Evolutionary conservation across 352 stramenopile genomes (phyloP), one percentile per base, ranked within the genome.

Genomic region (Globisporangium perplexum): DNA sequence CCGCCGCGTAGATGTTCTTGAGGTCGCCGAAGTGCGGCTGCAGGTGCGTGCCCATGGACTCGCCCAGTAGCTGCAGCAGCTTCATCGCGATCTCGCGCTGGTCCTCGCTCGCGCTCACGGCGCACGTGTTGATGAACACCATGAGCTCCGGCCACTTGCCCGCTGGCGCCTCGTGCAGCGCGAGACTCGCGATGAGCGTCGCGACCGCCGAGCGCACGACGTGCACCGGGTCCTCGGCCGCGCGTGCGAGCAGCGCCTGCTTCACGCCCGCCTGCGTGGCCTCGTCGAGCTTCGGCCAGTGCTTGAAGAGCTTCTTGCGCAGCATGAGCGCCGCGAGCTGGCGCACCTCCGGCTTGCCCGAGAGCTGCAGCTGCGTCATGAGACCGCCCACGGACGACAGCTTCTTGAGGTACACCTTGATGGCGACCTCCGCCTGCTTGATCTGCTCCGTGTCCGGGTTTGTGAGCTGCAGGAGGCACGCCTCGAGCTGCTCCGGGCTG

Each of bases 351-450:
- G 75, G 66, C 59, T 88, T 84, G 46, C 47, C 50, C 61, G 85
- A 95, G 61, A 71, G 69, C 72, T 88, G 82, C 56, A 97, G 69
- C 64, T 97, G 86, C 61, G 86, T 92, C 55, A 98, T 87, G 60
- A 98, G 72, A 1, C 86, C 85, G 48, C 75, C 70, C 30, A 98
- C 86, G 24, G 66, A 90, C 39, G 66, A 69, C 41, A 94, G 66
- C 69, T 96, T 77, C 68, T 98, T 98, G 31, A 98, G 71, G 63
- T 98, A 90, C 31, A 69, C 72, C 75, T 98, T 98, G 53, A 98
- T 67, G 20, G 83, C 74, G 31, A 71, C 67, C 74, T 98, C 96
- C 10, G 92, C 95, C 67, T 97, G 76, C 76, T 97, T 96, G 72
- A 98, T 98, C 53, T 94, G 80, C 65, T 95, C 78, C 45, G 95